Percentiles rank a stretch among this genome's conserved stretches.
Conservation (phyloP, 257 asterid genomes). For the Gynochthodes officinalis region DNA sequence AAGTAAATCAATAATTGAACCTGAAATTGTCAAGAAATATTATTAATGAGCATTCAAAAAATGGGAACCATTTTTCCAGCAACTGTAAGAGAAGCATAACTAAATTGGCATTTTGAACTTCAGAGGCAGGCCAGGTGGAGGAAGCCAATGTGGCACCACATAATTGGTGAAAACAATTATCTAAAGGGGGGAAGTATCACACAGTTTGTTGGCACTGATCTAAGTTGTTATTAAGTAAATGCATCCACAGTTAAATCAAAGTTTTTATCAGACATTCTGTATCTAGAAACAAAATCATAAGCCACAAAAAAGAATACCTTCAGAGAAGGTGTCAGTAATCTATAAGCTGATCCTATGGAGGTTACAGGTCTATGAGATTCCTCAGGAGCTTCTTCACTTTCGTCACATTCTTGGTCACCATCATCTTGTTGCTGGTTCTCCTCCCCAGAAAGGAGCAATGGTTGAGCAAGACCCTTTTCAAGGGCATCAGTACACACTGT, state of each 20-base stretch:
- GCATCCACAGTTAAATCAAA: not conserved
- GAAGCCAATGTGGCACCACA: not conserved
- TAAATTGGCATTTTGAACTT: not conserved
- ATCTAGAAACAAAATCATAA: constrained; percentile 8
- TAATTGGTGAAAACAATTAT: not conserved
- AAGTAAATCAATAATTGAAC: constrained; percentile 95
- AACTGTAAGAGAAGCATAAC: constrained; percentile 5
- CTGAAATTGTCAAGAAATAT: constrained; percentile 40
- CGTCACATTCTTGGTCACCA: constrained; percentile 67
- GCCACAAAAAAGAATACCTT: constrained; percentile 51
- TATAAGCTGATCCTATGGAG: constrained; percentile 75
- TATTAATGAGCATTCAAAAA: constrained; percentile 9
- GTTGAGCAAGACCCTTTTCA: constrained; percentile 78
- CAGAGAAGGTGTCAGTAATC: constrained; percentile 90
- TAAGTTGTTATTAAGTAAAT: not conserved
- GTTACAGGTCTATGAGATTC: constrained; percentile 80
- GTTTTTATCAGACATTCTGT: not conserved
- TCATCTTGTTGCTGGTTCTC: constrained; percentile 59
- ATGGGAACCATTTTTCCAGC: not conserved
- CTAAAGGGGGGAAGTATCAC: not conserved
- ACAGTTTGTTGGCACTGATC: not conserved
- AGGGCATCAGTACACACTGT: constrained; percentile 56
- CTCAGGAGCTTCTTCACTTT: constrained; percentile 79
- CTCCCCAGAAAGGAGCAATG: constrained; percentile 54
- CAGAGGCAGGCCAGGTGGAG: not conserved